These are phyloP conservation scores for Paragyromitra xinjiangensis DNA, from an alignment of 495 filamentous ascomycete species.

Conservation along the genomic window DNA sequence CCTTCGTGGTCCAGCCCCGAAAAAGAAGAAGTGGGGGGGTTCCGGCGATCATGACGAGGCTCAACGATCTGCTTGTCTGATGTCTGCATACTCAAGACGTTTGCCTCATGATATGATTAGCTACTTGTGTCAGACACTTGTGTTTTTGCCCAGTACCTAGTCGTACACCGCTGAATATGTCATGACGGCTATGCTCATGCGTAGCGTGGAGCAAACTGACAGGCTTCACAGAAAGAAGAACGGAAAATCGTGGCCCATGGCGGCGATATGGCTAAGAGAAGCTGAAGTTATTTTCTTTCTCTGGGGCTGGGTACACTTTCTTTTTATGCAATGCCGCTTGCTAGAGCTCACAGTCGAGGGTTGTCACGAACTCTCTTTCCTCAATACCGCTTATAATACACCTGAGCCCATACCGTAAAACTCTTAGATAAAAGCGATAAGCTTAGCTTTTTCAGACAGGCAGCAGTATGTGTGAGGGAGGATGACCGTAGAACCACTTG, in stretches of 20 bases:
- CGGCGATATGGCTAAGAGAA: not conserved
- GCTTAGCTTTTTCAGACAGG: not conserved
- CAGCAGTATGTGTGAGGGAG: not conserved
- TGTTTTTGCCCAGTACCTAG: too few species aligned
- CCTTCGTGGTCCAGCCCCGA: not conserved
- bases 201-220: not conserved
- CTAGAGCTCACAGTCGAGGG: not conserved
- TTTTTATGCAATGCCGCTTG: not conserved
- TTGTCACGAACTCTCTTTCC: not conserved
- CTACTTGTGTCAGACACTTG: too few species aligned
- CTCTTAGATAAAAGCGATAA: not conserved
- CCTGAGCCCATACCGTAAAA: not conserved
- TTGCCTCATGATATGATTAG: too few species aligned
- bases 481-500: not conserved
- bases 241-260: not conserved
- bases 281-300: not conserved
- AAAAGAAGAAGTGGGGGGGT: not conserved
- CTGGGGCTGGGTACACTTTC: not conserved
- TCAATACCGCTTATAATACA: not conserved
- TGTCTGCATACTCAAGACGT: too few species aligned
- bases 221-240: not conserved
- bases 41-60: slow-evolving; percentile 21
- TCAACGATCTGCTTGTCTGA: not conserved
- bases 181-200: not conserved
- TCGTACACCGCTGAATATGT: not conserved